Percentiles rank a stretch among this genome's conserved stretches.
Conservation (phyloP, 2,329 filamentous ascomycete species). For the Epichloe brachyelytri region DNA sequence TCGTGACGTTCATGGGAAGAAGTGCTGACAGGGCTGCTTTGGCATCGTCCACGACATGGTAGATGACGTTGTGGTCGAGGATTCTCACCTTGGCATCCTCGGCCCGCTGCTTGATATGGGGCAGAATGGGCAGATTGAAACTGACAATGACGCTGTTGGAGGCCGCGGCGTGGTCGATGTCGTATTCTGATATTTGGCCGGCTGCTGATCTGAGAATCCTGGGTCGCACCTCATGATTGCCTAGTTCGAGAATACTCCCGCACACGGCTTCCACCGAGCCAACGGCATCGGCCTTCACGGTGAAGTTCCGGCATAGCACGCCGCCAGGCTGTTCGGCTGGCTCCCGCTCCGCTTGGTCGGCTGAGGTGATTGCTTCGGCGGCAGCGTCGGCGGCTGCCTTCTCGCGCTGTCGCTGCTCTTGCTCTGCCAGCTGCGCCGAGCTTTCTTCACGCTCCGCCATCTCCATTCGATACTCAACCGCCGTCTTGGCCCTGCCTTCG, state of each 20-base stretch:
- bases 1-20: conserved; percentile 52
- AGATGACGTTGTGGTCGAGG: conserved; percentile 78
- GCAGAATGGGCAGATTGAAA: conserved; percentile 66
- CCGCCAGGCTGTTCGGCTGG: conserved; percentile 26
- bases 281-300: conserved; percentile 84
- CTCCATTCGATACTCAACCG: conserved; percentile 64
- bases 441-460: conserved; percentile 58
- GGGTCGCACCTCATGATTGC: conserved; percentile 71
- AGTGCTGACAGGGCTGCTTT: conserved; percentile 54
- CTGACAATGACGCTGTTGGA: conserved; percentile 68
- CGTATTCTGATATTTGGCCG: conserved; percentile 70
- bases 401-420: conserved; percentile 50
- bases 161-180: conserved; percentile 74
- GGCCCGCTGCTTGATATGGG: conserved; percentile 56
- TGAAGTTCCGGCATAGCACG: conserved; percentile 56
- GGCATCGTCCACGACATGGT: conserved; percentile 63
- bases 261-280: conserved; percentile 87
- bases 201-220: conserved; percentile 66
- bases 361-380: conserved; percentile 20
- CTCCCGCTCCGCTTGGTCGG: conserved; percentile 25
- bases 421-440: conserved; percentile 68
- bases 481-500: conserved; percentile 66
- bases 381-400: conserved; percentile 28
- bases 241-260: conserved; percentile 62
- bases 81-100: conserved; percentile 61